phyloP scores from a whole-genome alignment of 202 grass and related monocot genomes.

The Carex sylvatica region DNA sequence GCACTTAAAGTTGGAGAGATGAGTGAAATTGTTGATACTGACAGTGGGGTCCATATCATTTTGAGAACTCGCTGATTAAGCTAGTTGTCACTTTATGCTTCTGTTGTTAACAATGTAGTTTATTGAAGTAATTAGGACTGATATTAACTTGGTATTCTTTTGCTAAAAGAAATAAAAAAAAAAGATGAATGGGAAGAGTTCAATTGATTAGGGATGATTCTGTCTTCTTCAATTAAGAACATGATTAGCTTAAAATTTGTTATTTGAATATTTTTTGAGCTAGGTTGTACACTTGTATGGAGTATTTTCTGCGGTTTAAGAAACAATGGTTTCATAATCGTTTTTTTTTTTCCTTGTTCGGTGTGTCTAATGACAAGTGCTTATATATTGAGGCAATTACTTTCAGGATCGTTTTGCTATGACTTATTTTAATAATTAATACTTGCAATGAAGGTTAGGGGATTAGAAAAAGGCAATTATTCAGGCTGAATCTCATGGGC shows the following conservation, averaged over 20 bases:
- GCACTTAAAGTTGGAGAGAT: conserved; percentile 79
- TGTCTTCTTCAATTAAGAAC: neutral
- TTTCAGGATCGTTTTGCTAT: neutral
- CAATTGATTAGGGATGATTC: neutral
- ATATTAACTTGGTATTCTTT: conserved; percentile 20
- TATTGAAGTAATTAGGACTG: conserved; percentile 5
- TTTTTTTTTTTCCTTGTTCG: no score
- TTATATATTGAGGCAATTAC: neutral
- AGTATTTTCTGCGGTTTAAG: neutral
- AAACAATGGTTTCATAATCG: neutral
- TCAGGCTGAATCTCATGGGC: neutral
- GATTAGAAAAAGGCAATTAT: neutral
- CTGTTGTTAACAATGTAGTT: neutral
- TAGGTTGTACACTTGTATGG: conserved; percentile 8
- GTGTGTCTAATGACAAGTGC: neutral
- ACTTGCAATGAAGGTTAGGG: neutral
- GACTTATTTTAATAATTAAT: neutral
- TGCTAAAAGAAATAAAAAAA: neutral
- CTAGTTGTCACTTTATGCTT: neutral
- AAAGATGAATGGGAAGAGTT: neutral
- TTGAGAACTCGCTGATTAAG: conserved; percentile 65
- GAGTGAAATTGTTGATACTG: conserved; percentile 73
- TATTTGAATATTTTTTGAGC: neutral
- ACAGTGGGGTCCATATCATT: conserved; percentile 92
- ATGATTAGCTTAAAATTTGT: neutral